Base-by-base conservation (phyloP, 108 stramenopile genomes). In the Skeletonema marinoi region DNA sequence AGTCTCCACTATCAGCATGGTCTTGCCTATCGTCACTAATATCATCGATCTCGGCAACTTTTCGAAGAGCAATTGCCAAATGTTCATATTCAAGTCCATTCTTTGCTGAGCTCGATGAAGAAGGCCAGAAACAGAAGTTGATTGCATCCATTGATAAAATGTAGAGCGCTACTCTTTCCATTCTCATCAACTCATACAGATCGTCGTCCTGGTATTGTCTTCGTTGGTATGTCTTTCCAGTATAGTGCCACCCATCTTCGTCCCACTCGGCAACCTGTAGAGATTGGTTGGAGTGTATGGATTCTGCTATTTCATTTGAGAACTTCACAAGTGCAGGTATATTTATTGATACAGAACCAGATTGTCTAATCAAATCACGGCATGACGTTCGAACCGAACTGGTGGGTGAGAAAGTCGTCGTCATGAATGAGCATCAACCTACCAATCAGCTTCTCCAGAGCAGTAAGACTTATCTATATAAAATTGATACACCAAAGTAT, bases 71-170 rank as follows among this genome's bases (percentile, higher is more conserved):
- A 14, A 81, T 83, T 29, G 97, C 94, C 46, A 97, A 60, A 67
- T 93, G 90, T 35, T 94, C 92, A 83, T 97, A 97, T 73, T 97
- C 95, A 21, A 96, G 83, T 4, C 51, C 56, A 67, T 92, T 87
- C 36, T 80, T 86, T 29, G 30, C 65, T 13, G 38, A 25, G 50
- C 11, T 54, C 31, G 61, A 32, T 51, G 78, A 42, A 46, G 65
- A 38, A 1, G 97, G 97, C 97, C 97, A 97, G 73, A 97, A 97
- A 54, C 97, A 97, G 86, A 97, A 97, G 65, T 97, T 97, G 59
- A 97, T 92, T 68, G 95, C 93, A 86, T 97, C 97, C 83, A 97
- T 63, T 4, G 93, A 86, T 68, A 97, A 72, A 31, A 97, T 85
- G 58, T 96, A 97, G 6, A 95, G 70, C 12, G 89, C 90, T 16